phyloP scores from a whole-genome alignment of 2,329 filamentous ascomycete species.

The Fusarium haematococcum region DNA sequence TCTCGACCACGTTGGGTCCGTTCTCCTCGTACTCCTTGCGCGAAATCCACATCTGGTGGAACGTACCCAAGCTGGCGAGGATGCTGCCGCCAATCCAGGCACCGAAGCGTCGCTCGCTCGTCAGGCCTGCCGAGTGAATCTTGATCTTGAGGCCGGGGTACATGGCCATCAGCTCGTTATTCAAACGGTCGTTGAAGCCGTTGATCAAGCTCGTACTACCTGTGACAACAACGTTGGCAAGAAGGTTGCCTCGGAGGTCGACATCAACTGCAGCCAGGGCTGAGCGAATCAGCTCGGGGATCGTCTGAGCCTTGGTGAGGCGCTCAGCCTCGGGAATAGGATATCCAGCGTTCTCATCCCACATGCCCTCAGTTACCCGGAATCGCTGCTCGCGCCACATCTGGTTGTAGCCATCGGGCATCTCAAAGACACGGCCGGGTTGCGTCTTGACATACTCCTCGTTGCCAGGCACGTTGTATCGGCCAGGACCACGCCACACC shows the following conservation, averaged over 20 bases:
- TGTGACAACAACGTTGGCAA: conserved; percentile 92
- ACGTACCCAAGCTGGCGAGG: conserved; percentile 92
- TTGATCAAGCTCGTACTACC: conserved; percentile 89
- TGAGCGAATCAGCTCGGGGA: conserved; percentile 84
- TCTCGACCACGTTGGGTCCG: conserved; percentile 89
- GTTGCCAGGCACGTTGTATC: conserved; percentile 74
- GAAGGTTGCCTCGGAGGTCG: conserved; percentile 84
- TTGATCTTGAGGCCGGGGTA: conserved; percentile 90
- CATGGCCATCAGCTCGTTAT: conserved; percentile 82
- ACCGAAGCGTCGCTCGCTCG: conserved; percentile 89
- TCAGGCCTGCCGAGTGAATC: conserved; percentile 86
- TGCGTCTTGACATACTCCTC: conserved; percentile 79
- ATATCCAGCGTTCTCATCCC: conserved; percentile 84
- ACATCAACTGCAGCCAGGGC: conserved; percentile 86
- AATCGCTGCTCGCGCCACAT: conserved; percentile 92
- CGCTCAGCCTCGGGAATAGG: conserved; percentile 57
- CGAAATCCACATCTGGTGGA: conserved; percentile 99
- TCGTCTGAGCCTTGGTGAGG: conserved; percentile 79
- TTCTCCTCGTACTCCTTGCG: conserved; percentile 98
- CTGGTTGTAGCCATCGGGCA: conserved; percentile 96
- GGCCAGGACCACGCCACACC: conserved; percentile 86
- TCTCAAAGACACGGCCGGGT: conserved; percentile 91
- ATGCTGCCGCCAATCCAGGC: conserved; percentile 98
- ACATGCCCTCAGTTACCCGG: conserved; percentile 88
- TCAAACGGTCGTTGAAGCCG: conserved; percentile 91